Percentiles rank a stretch among this genome's conserved stretches.
Evolutionary conservation across 768 basidiomycete genomes (phyloP).

Genomic region (Tephrocybe sp.): DNA sequence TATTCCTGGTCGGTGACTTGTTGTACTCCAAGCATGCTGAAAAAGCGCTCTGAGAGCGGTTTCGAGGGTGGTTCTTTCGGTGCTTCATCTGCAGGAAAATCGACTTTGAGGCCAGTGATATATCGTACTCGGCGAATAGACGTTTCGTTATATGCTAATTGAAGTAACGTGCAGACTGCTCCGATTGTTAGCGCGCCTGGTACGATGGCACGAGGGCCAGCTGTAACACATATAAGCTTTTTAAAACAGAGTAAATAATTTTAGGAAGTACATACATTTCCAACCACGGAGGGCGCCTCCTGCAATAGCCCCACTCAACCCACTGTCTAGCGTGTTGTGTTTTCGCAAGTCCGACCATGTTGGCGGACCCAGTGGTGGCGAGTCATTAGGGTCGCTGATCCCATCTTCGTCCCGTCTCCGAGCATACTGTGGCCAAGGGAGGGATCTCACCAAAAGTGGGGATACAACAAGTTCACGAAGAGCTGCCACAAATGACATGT

Average conservation of each 20-base stretch:
- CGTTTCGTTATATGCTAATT: constrained; percentile 71
- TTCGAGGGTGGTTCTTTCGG: constrained; percentile 7
- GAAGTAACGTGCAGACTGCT: constrained; percentile 56
- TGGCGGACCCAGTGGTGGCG: constrained; percentile 14
- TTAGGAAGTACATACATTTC: constrained; percentile 45
- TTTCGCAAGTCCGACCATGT: constrained; percentile 55
- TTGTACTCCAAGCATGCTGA: constrained; percentile 47
- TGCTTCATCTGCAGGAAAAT: constrained; percentile 14
- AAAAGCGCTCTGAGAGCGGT: constrained; percentile 36
- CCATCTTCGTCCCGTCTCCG: constrained; percentile 33
- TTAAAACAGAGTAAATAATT: constrained; percentile 1
- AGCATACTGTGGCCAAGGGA: constrained; percentile 47
- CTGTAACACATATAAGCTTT: constrained; percentile 31
- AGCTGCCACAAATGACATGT: constrained; percentile 36
- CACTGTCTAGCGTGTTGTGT: constrained; percentile 65
- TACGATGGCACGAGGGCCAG: constrained; percentile 53
- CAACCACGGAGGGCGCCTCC: constrained; percentile 57
- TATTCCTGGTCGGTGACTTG: constrained; percentile 75
- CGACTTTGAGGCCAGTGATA: constrained; percentile 35
- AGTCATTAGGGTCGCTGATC: constrained; percentile 13
- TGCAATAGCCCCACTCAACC: constrained; percentile 66
- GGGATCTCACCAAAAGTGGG: constrained; percentile 49
- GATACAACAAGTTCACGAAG: constrained; percentile 74
- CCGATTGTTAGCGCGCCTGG: constrained; percentile 62
- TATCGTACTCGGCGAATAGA: constrained; percentile 57